A percentile compares a stretch with the other conserved stretches of the same genome.
Evolutionary conservation across 192 early-diverging fungal species (phyloP).

Genomic region (Backusella macrospora): DNA sequence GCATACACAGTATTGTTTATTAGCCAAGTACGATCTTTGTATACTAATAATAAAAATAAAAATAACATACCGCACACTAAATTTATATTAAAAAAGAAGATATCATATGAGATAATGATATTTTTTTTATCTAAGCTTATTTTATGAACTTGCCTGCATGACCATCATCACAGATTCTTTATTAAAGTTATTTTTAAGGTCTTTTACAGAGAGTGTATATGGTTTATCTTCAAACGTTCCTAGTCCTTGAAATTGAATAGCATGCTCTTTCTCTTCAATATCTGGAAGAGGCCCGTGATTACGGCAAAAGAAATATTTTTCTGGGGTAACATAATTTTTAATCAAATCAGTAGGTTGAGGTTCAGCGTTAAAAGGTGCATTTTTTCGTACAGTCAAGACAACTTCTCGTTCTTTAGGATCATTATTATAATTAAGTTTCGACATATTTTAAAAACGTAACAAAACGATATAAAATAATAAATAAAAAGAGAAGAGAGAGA

Average conservation of each 20-base stretch:
- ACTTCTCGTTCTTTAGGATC: slow-evolving; percentile 72
- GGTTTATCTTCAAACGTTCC: slow-evolving; percentile 8
- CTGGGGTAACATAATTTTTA: slow-evolving; percentile 75
- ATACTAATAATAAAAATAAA: background rate
- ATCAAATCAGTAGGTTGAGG: slow-evolving; percentile 61
- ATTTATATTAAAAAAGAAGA: slow-evolving; percentile 38
- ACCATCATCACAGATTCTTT: slow-evolving; percentile 61
- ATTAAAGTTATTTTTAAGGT: slow-evolving; percentile 53
- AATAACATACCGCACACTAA: slow-evolving; percentile 67
- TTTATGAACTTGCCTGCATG: slow-evolving; percentile 29
- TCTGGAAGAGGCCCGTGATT: slow-evolving; percentile 90
- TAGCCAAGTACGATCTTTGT: background rate
- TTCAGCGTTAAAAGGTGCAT: slow-evolving; percentile 88
- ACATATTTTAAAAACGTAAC: slow-evolving; percentile 1
- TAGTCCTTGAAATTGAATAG: slow-evolving; percentile 58
- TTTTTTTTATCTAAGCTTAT: background rate
- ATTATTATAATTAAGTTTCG: slow-evolving; percentile 56
- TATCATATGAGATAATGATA: background rate
- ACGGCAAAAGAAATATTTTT: slow-evolving; percentile 77
- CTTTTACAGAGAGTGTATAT: slow-evolving; percentile 42
- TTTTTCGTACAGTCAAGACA: slow-evolving; percentile 65
- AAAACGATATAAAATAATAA: background rate
- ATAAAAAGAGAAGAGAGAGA: background rate
- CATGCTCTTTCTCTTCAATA: slow-evolving; percentile 58
- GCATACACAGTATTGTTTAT: background rate